Conservation (phyloP, 352 stramenopile genomes). For the Aphanomyces cochlioides region DNA sequence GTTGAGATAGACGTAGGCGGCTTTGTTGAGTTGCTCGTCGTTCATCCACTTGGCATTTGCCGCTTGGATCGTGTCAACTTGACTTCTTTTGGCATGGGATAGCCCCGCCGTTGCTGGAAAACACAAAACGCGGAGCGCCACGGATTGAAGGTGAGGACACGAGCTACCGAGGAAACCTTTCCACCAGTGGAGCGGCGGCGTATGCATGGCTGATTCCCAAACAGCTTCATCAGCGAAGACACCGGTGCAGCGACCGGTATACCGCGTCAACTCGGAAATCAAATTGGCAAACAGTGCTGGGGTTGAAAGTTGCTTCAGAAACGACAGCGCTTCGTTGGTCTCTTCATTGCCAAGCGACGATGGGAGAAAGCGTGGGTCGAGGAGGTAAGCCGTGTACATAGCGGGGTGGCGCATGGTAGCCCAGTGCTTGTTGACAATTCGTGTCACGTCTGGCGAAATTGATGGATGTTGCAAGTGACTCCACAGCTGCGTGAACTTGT, state of each 20-base stretch:
- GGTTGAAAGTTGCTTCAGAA: conserved; percentile 51
- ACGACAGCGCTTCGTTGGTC: conserved; percentile 52
- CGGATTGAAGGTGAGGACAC: conserved; percentile 57
- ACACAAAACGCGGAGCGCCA: conserved; percentile 58
- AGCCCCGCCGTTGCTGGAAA: conserved; percentile 59
- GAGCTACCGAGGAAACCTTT: conserved; percentile 75
- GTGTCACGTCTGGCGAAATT: conserved; percentile 45
- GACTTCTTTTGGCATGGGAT: conserved; percentile 45
- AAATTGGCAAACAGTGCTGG: conserved; percentile 46
- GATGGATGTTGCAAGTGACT: conserved; percentile 56
- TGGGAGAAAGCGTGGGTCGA: conserved; percentile 65
- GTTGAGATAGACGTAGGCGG: conserved; percentile 67
- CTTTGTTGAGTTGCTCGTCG: conserved; percentile 68
- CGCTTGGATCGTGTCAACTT: conserved; percentile 53
- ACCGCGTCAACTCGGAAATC: conserved; percentile 64
- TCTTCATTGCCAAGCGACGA: conserved; percentile 53
- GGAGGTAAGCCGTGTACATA: conserved; percentile 70
- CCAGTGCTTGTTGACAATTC: conserved; percentile 60
- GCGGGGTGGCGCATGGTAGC: conserved; percentile 55
- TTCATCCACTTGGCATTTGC: conserved; percentile 64
- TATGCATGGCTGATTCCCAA: conserved; percentile 69
- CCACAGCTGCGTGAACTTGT: conserved; percentile 66
- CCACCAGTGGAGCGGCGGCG: conserved; percentile 69
- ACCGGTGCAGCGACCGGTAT: conserved; percentile 46
- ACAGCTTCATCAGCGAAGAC: conserved; percentile 72